These are phyloP conservation scores for Leptomonas seymouri DNA, from an alignment of 208 protist species.

Conservation along the genomic window DNA sequence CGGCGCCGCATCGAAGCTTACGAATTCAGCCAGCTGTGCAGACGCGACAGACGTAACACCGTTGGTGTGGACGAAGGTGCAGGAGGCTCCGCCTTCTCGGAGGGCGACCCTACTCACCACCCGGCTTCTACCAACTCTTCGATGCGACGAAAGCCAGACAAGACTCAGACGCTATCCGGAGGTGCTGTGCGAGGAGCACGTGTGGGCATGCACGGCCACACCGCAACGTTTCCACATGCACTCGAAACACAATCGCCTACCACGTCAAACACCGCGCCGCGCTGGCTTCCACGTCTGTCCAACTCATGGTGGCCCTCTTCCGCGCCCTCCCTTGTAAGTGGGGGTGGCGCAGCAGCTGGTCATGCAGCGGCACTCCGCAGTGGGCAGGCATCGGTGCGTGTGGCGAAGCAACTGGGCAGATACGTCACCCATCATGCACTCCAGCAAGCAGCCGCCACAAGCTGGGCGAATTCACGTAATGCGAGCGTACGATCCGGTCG, in stretches of 20 bases:
- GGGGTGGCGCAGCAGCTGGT: background rate
- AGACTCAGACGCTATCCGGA: background rate
- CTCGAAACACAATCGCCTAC: background rate
- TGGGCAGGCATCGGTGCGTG: background rate
- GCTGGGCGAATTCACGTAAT: background rate
- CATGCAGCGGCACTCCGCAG: background rate
- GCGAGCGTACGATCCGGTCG: background rate
- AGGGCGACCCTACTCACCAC: background rate
- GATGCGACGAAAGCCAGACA: background rate
- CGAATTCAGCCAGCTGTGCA: constrained; percentile 12
- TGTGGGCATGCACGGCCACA: background rate
- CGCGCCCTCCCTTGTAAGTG: background rate
- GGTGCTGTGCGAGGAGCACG: constrained; percentile 4
- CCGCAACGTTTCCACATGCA: background rate
- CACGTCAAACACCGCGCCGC: background rate
- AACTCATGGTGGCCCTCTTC: constrained; percentile 30
- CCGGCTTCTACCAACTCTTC: background rate
- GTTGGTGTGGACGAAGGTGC: background rate
- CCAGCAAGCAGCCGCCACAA: background rate
- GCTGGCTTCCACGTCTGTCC: constrained; percentile 25
- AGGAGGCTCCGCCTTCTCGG: too few species aligned
- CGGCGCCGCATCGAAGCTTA: constrained; percentile 14
- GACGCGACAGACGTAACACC: background rate
- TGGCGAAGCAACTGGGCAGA: constrained; percentile 14
- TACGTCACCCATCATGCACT: constrained; percentile 29